phyloP scores from a whole-genome alignment of 2,329 filamentous ascomycete genomes.

The Madurella mycetomatis region DNA sequence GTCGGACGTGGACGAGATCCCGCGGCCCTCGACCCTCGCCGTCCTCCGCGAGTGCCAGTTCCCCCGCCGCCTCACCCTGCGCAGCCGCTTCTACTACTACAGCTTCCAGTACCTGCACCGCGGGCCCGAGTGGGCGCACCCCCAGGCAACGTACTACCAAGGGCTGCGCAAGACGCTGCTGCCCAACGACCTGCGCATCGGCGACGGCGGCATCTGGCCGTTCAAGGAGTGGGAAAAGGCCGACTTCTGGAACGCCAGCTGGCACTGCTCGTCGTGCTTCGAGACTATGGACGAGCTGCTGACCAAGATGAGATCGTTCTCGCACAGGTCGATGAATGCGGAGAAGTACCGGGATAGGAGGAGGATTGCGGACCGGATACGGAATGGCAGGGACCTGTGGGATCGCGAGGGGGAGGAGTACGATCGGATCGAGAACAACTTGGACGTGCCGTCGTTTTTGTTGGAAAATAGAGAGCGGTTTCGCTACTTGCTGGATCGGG shows the following conservation, averaged over 20 bases:
- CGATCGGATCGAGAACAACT: slow-evolving; percentile 44
- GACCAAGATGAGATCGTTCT: slow-evolving; percentile 54
- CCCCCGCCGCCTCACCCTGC: slow-evolving; percentile 49
- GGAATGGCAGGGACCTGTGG: slow-evolving; percentile 52
- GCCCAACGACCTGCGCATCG: slow-evolving; percentile 50
- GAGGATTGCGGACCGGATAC: slow-evolving; percentile 47
- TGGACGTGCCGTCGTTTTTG: slow-evolving; percentile 50
- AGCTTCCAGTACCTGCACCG: slow-evolving; percentile 46
- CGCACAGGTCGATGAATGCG: slow-evolving; percentile 50
- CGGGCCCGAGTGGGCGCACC: slow-evolving; percentile 50
- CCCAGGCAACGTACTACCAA: slow-evolving; percentile 55
- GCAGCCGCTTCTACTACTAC: slow-evolving; percentile 54
- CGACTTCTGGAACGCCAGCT: slow-evolving; percentile 47
- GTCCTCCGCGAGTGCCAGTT: slow-evolving; percentile 49
- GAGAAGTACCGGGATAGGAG: slow-evolving; percentile 43
- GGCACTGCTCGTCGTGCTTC: slow-evolving; percentile 62
- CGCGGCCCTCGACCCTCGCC: slow-evolving; percentile 46
- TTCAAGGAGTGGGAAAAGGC: slow-evolving; percentile 40
- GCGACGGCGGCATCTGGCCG: slow-evolving; percentile 39
- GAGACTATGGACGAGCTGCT: slow-evolving; percentile 50
- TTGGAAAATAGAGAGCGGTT: slow-evolving; percentile 37
- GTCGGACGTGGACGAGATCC: slow-evolving; percentile 58
- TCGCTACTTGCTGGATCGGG: slow-evolving; percentile 42
- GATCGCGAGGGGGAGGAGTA: slow-evolving; percentile 46
- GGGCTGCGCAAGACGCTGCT: slow-evolving; percentile 44